phyloP scores from a whole-genome alignment of 2,329 filamentous ascomycete genomes.

The Cercospora canescens region DNA sequence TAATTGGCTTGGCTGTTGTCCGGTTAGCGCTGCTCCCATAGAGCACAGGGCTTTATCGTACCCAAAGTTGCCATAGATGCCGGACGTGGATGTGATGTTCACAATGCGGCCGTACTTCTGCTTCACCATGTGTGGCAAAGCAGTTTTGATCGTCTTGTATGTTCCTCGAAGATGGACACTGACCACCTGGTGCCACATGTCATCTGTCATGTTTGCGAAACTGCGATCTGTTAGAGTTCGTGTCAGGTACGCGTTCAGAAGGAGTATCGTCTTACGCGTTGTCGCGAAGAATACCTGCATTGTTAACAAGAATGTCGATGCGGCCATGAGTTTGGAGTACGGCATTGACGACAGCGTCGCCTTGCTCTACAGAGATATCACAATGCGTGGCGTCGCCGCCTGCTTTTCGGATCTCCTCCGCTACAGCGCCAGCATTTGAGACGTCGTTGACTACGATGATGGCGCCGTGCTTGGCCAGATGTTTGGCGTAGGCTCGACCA shows the following conservation, averaged over 20 bases:
- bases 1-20: slow-evolving; percentile 68
- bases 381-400: slow-evolving; percentile 88
- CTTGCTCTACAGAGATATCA: slow-evolving; percentile 89
- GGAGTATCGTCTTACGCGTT: slow-evolving; percentile 62
- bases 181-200: slow-evolving; percentile 85
- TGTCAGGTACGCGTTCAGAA: background rate
- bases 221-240: background rate
- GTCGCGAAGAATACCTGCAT: slow-evolving; percentile 81
- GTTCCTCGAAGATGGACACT: slow-evolving; percentile 89
- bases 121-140: slow-evolving; percentile 94
- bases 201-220: slow-evolving; percentile 93
- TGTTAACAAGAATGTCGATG: slow-evolving; percentile 88
- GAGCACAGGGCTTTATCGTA: slow-evolving; percentile 87
- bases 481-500: slow-evolving; percentile 83
- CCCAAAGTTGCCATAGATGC: slow-evolving; percentile 98
- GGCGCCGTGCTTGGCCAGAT: slow-evolving; percentile 79
- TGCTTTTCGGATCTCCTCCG: slow-evolving; percentile 83
- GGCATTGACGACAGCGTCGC: slow-evolving; percentile 82
- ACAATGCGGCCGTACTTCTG: slow-evolving; percentile 96
- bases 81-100: slow-evolving; percentile 93
- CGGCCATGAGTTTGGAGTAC: slow-evolving; percentile 91
- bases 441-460: slow-evolving; percentile 92
- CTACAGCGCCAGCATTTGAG: slow-evolving; percentile 81
- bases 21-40: slow-evolving; percentile 82
- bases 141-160: slow-evolving; percentile 93